Evolutionary conservation across 805 yeast species (phyloP).

Genomic region (Barnettozyma pratensis): DNA sequence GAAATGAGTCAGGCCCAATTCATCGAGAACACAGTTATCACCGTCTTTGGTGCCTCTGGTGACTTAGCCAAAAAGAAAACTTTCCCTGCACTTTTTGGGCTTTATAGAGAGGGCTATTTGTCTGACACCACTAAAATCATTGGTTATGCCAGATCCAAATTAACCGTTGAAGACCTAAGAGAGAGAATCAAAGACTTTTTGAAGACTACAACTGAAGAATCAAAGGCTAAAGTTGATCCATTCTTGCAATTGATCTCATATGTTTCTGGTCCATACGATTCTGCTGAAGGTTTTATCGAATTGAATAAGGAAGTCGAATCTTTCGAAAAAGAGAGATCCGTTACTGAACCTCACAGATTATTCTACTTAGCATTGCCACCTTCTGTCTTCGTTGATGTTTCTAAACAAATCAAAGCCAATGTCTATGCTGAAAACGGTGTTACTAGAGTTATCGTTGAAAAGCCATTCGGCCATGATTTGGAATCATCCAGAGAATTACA

Average conservation of each 20-base stretch:
- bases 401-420: slow-evolving; percentile 61
- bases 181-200: slow-evolving; percentile 61
- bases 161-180: slow-evolving; percentile 63
- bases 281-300: slow-evolving; percentile 62
- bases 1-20: slow-evolving; percentile 31
- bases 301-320: slow-evolving; percentile 51
- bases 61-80: slow-evolving; percentile 95
- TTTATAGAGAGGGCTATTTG: slow-evolving; percentile 70
- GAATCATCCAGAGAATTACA: slow-evolving; percentile 74
- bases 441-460: slow-evolving; percentile 85
- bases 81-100: slow-evolving; percentile 79
- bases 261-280: slow-evolving; percentile 75
- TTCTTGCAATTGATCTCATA: slow-evolving; percentile 67
- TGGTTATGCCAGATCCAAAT: slow-evolving; percentile 88
- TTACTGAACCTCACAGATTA: slow-evolving; percentile 62
- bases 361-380: slow-evolving; percentile 96
- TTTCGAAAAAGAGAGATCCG: slow-evolving; percentile 48
- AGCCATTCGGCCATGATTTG: slow-evolving; percentile 95
- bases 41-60: slow-evolving; percentile 93
- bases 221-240: slow-evolving; percentile 42
- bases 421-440: slow-evolving; percentile 65
- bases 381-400: slow-evolving; percentile 78
- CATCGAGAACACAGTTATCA: slow-evolving; percentile 63
- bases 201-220: slow-evolving; percentile 43
- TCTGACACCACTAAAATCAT: slow-evolving; percentile 67